phyloP scores from a whole-genome alignment of 495 filamentous ascomycete genomes.

The Lasiosphaeria miniovina region DNA sequence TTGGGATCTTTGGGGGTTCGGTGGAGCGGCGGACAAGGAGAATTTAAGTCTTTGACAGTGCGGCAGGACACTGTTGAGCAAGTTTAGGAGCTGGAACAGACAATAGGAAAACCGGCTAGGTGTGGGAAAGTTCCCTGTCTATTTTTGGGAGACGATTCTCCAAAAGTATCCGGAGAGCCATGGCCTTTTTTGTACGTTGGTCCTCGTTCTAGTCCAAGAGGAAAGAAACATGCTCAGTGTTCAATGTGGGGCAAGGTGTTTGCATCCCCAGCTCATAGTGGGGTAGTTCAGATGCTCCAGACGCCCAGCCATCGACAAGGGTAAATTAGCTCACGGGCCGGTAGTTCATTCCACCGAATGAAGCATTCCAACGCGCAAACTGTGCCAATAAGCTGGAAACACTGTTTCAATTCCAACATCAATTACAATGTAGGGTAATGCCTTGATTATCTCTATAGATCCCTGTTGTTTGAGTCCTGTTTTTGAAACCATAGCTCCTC shows the following conservation, averaged over 20 bases:
- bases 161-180: background rate
- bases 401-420: too few relatives aligned
- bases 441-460: too few relatives aligned
- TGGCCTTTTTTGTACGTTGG: background rate
- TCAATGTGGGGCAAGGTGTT: background rate
- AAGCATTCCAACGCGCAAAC: background rate
- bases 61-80: background rate
- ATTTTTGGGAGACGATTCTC: too few relatives aligned
- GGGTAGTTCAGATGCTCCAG: background rate
- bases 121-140: too few relatives aligned
- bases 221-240: slow-evolving; percentile 24
- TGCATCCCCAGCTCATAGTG: background rate
- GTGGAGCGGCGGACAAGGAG: background rate
- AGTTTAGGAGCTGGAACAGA: background rate
- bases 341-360: too few relatives aligned
- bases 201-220: background rate
- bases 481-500: too few relatives aligned
- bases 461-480: too few relatives aligned
- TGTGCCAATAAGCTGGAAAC: background rate
- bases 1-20: slow-evolving; percentile 1
- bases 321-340: too few relatives aligned
- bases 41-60: background rate
- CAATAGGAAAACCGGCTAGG: too few relatives aligned
- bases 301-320: background rate
- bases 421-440: too few relatives aligned